Base-by-base conservation (phyloP, 75 land plant genomes). In the Picea glauca region DNA sequence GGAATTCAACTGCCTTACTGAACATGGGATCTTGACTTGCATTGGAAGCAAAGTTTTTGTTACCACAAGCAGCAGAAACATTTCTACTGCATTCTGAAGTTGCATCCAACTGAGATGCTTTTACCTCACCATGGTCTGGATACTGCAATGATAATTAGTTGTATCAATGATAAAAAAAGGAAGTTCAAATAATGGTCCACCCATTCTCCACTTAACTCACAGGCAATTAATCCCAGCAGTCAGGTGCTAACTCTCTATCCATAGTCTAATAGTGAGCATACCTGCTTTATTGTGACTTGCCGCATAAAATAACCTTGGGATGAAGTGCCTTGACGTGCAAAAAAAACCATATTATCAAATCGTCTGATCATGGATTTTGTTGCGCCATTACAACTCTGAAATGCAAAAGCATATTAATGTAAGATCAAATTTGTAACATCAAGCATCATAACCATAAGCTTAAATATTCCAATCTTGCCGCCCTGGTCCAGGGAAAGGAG, bases 291-390 rank as follows among this genome's bases (percentile, higher is more conserved):
- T 59, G 87, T 76, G 35, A 57, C 78, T 75, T 86, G 88, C 70
- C 84, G 82, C 91, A 89, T 89, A 81, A 77, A 82, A 63, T 40
- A 77, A 46, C 64, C 86, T 60, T 84, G 88, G 70, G 82, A 81
- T 21, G 17, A 60, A 18, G 80, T 78, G 3, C 84, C 86, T 82
- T 89, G 91, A 5, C 91, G 84, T 33, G 91, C 88, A 82, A 89
- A 89, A 32, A 80, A 65, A 32, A 80, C 50, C 78, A 78, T 84
- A 73, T 80, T 89, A 72, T 89, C 91, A 66, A 63, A 77, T 56
- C 91, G 87, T 62, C 76, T 78, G 46, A 80, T 75, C 46, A 73
- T 80, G 58, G 82, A 80, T 58, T 80, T 84, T 11, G 75, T 13
- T 60, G 68, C 80, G 76, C 88, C 81, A 26, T 80, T 82, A 82